These are phyloP conservation scores for Arxiozyma slooffiae DNA, from an alignment of 1,139 yeast species.

Conservation along the genomic window DNA sequence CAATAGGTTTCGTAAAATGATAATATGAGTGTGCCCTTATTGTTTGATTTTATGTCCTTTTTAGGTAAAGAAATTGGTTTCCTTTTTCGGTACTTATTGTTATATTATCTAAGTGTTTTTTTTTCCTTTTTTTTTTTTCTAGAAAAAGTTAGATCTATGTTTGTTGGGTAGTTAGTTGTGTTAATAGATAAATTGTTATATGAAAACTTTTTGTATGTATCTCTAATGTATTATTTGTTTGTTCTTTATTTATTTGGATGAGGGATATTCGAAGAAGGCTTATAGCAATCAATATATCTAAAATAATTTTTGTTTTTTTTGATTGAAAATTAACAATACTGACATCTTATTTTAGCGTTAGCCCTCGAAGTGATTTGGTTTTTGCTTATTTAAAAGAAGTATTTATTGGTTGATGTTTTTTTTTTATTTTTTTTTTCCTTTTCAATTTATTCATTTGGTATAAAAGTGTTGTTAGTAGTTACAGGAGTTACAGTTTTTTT, in stretches of 20 bases:
- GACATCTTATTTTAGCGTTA: background rate
- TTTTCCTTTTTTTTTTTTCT: too few relatives aligned
- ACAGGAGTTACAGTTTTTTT: too few relatives aligned
- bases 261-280: background rate
- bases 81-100: background rate
- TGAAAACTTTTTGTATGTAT: background rate
- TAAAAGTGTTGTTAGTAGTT: too few relatives aligned
- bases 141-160: background rate
- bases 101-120: background rate
- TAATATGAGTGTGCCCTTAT: background rate
- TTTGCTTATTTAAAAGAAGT: too few relatives aligned
- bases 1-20: background rate
- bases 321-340: too few relatives aligned
- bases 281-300: too few relatives aligned
- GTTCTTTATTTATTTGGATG: background rate
- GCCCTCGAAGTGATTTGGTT: background rate
- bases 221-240: background rate
- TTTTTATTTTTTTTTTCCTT: too few relatives aligned
- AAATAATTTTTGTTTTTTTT: too few relatives aligned
- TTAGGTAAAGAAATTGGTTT: conserved; percentile 4
- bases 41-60: background rate
- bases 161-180: too few relatives aligned
- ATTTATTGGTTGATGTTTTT: conserved; percentile 3
- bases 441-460: too few relatives aligned
- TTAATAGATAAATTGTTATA: background rate